A percentile compares a stretch with the other conserved stretches of the same genome.
Evolutionary conservation across 805 yeast species (phyloP).

Genomic region (Ogataea pilisensis): DNA sequence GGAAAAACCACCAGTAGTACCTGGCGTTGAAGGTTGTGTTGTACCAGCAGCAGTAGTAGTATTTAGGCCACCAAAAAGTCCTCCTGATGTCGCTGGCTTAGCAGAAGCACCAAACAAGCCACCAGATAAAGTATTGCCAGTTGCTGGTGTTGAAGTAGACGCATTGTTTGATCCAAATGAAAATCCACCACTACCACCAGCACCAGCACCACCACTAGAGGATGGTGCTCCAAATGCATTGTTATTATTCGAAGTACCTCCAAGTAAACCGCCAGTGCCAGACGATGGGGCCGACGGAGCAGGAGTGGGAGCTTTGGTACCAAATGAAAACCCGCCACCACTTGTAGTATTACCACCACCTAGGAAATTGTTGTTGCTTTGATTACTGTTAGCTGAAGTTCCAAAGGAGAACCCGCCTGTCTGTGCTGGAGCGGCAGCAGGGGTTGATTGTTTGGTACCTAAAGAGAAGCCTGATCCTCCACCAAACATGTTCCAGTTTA

Average conservation of each 20-base stretch:
- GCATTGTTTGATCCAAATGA: slow-evolving; percentile 1
- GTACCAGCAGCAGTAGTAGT: slow-evolving; percentile 5
- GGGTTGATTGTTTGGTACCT: slow-evolving; percentile 9
- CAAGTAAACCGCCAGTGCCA: slow-evolving; percentile 12
- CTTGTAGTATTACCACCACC: slow-evolving; percentile 4
- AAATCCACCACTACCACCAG: slow-evolving; percentile 3
- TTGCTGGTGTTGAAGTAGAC: not conserved
- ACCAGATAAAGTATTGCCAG: no score
- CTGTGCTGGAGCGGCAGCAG: slow-evolving; percentile 6
- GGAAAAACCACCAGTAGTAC: slow-evolving; percentile 16
- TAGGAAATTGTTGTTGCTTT: not conserved
- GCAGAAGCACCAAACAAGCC: slow-evolving; percentile 3
- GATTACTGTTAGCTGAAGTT: slow-evolving; percentile 3
- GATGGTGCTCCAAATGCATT: not conserved
- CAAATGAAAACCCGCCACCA: slow-evolving; percentile 10
- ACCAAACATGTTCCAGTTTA: not conserved
- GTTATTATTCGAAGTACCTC: slow-evolving; percentile 3
- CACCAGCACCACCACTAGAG: not conserved
- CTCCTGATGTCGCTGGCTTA: slow-evolving; percentile 10
- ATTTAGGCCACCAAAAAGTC: slow-evolving; percentile 1
- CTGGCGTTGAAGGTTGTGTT: slow-evolving; percentile 9
- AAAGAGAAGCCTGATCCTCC: slow-evolving; percentile 9
- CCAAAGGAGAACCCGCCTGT: slow-evolving; percentile 13
- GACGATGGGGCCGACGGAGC: slow-evolving; percentile 6
- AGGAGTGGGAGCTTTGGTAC: slow-evolving; percentile 9